Evolutionary conservation across 2,329 filamentous ascomycete genomes (phyloP), one percentile per base, ranked within the genome.

Genomic region (Cadophora luteo-olivacea): DNA sequence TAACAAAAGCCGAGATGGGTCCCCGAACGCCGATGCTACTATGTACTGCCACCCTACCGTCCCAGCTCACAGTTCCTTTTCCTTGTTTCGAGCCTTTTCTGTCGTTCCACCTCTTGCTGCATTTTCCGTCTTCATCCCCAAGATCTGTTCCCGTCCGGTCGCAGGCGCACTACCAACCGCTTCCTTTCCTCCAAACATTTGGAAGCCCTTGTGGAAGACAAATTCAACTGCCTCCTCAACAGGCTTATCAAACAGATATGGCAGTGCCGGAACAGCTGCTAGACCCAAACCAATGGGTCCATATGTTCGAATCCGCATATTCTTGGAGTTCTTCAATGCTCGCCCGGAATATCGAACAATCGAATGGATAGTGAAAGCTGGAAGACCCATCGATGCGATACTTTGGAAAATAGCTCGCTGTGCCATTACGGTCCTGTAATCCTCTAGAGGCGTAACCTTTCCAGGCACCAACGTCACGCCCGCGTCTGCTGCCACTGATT

Each of bases 201-300:
- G 86, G 77, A 97, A 96, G 0, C 86, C 92, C 75, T 90, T 92
- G 76, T 97, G 92, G 82, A 98, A 98, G 2, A 86, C 79, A 91
- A 91, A 97, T 77, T 98, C 94, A 0, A 97, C 93, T 0, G 92
- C 93, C 71, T 93, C 87, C 81, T 98, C 96, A 7, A 99, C 93
- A 0, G 96, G 95, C 79, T 97, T 87, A 77, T 99, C 94, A 75
- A 97, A 97, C 66, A 97, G 81, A 68, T 86, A 89, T 0, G 94
- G 95, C 67, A 97, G 80, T 79, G 94, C 92, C 0, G 94, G 95
- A 9, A 97, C 94, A 9, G 93, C 84, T 0, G 89, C 82, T 41
- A 94, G 78, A 2, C 94, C 89, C 75, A 97, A 87, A 1, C 96
- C 96, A 69, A 99, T 97, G 0, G 96, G 96, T 0, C 87, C 92